Percentiles rank a stretch among this genome's conserved stretches.
These are phyloP conservation scores for Spathaspora boniae DNA, from an alignment of 805 yeast genomes.

Conservation along the genomic window DNA sequence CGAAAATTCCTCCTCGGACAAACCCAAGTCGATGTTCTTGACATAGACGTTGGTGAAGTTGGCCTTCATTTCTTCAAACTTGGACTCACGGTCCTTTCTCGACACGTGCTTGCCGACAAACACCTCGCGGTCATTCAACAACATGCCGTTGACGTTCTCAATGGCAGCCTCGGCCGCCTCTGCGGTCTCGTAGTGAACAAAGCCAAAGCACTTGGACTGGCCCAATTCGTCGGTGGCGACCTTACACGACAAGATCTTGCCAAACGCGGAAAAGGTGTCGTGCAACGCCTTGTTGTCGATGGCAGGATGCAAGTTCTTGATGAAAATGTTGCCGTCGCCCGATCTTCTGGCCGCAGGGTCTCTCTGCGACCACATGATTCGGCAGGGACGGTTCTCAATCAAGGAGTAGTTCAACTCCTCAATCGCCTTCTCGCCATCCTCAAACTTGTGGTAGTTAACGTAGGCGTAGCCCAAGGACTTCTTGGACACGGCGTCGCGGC, in stretches of 20 bases:
- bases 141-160: slow-evolving; percentile 97
- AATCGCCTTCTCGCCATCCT: slow-evolving; percentile 90
- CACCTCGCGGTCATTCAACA: slow-evolving; percentile 92
- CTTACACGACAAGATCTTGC: slow-evolving; percentile 93
- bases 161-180: slow-evolving; percentile 94
- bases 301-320: slow-evolving; percentile 97
- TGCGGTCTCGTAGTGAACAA: slow-evolving; percentile 91
- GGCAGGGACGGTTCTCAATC: slow-evolving; percentile 94
- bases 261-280: slow-evolving; percentile 96
- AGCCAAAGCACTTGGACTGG: slow-evolving; percentile 92
- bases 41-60: slow-evolving; percentile 95
- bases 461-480: slow-evolving; percentile 97
- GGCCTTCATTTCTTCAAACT: slow-evolving; percentile 84
- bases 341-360: slow-evolving; percentile 93
- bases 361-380: slow-evolving; percentile 99
- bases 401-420: slow-evolving; percentile 92
- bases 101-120: slow-evolving; percentile 93
- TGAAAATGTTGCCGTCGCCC: slow-evolving; percentile 95
- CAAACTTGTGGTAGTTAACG: slow-evolving; percentile 87
- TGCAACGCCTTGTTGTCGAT: slow-evolving; percentile 98
- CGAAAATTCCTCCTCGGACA: slow-evolving; percentile 66
- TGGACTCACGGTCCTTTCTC: slow-evolving; percentile 90
- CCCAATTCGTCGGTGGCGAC: slow-evolving; percentile 94
- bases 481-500: slow-evolving; percentile 97
- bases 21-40: slow-evolving; percentile 78